phyloP scores from a whole-genome alignment of 2,329 filamentous ascomycete species.

The Colletotrichum siamense region DNA sequence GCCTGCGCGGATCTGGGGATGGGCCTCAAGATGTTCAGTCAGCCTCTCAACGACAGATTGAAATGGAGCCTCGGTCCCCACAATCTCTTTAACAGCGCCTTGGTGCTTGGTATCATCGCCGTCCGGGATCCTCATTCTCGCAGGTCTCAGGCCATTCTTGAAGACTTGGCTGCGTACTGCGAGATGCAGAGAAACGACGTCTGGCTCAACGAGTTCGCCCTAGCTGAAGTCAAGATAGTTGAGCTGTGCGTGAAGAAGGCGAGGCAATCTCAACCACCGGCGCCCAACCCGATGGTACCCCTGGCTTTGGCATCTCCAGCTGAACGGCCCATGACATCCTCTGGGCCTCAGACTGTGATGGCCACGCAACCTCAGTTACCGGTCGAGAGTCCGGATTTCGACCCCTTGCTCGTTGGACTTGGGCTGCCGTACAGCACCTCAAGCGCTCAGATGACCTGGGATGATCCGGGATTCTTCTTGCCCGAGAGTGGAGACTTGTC shows the following conservation, averaged over 20 bases:
- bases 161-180: conserved; percentile 45
- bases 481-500: conserved; percentile 3
- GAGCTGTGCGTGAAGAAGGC: conserved; percentile 41
- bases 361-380: conserved; percentile 1
- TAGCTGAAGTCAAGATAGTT: conserved; percentile 46
- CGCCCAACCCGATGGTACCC: background rate
- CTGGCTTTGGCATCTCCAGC: background rate
- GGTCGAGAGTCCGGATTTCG: conserved; percentile 5
- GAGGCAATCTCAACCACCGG: conserved; percentile 6
- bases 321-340: background rate
- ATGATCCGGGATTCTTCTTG: conserved; percentile 9
- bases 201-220: conserved; percentile 45
- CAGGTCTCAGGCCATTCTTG: conserved; percentile 36
- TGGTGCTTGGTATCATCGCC: conserved; percentile 37
- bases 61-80: conserved; percentile 40
- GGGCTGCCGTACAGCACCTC: conserved; percentile 16
- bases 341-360: background rate
- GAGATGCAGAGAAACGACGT: conserved; percentile 43
- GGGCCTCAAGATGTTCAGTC: conserved; percentile 35
- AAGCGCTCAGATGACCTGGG: conserved; percentile 17
- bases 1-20: conserved; percentile 45
- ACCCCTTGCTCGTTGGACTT: background rate
- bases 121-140: conserved; percentile 34
- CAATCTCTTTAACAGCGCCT: conserved; percentile 46
- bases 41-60: conserved; percentile 35